Percentiles rank a stretch among this genome's conserved stretches.
phyloP scores from a whole-genome alignment of 2,329 filamentous ascomycete species.

The Monilinia fructicola region DNA sequence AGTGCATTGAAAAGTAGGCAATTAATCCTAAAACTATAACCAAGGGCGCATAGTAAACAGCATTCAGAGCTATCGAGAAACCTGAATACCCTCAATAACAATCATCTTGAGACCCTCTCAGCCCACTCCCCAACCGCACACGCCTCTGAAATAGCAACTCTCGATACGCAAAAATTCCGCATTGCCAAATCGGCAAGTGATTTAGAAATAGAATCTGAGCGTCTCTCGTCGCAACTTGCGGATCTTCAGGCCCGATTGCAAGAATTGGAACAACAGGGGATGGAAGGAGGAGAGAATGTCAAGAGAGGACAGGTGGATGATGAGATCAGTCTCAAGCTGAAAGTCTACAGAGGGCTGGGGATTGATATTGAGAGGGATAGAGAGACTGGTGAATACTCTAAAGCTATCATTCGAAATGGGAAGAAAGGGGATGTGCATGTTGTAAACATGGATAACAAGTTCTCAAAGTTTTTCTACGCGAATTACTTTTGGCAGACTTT shows the following conservation, averaged over 20 bases:
- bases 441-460: constrained; percentile 90
- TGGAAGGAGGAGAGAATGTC: constrained; percentile 63
- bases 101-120: constrained; percentile 73
- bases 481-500: constrained; percentile 95
- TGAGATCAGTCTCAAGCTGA: constrained; percentile 72
- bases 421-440: constrained; percentile 90
- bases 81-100: constrained; percentile 69
- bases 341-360: constrained; percentile 86
- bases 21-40: constrained; percentile 34
- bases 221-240: constrained; percentile 75
- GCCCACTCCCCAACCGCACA: constrained; percentile 77
- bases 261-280: constrained; percentile 81
- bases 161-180: constrained; percentile 93
- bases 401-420: constrained; percentile 81
- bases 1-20: constrained; percentile 58
- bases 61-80: constrained; percentile 65
- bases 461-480: constrained; percentile 87
- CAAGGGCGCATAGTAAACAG: constrained; percentile 15
- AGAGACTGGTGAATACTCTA: constrained; percentile 75
- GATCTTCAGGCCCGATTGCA: constrained; percentile 73
- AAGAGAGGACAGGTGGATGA: constrained; percentile 55
- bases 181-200: constrained; percentile 89
- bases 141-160: constrained; percentile 77
- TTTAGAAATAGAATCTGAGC: constrained; percentile 90
- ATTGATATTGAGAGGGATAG: constrained; percentile 78